Base-by-base conservation (phyloP, 345 rosid genomes). In the Salix viminalis region DNA sequence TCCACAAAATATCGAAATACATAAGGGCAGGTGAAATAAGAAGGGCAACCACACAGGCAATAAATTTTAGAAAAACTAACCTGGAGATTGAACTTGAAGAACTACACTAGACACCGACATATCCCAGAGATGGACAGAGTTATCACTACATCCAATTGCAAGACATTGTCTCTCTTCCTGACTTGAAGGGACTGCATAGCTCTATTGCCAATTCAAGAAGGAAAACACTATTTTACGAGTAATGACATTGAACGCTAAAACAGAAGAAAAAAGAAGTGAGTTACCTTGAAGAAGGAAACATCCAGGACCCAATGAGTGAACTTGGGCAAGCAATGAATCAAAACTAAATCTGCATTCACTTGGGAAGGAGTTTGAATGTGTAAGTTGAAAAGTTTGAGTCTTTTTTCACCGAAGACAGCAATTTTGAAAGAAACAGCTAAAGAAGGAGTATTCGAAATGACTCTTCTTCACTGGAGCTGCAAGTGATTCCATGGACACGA, bases 111-210 rank as follows among this genome's bases (percentile, higher is more conserved):
- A 86, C 18, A 80, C 84, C 60, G 82, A 75, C 18, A 86, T 70
- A 80, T 92, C 84, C 99, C 97, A 93, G 46, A 93, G 37, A 75
- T 65, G 80, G 37, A 96, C 65, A 68, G 94, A 92, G 80, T 96
- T 96, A 83, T 93, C 90, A 75, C 96, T 89, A 61, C 96, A 90
- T 39, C 99, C 97, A 62, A 96, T 80, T 44, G 92, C 99, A 77
- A 96, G 79, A 82, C 83, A 84, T 72, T 74, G 79, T 37, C 85
- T 65, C 48, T 65, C 86, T 71, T 82, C 64, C 39, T 72, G 81
- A 54, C 80, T 67, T 67, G 77, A 74, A 64, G 79, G 64, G 14
- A 24, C 68, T 73, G 32, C 80, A 80, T 77, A 65, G 67, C 73
- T 84, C 91, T 88, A 60, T 69, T 26, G 77, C 72, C 80, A 78